These are phyloP conservation scores for Hypomontagnella submonticulosa DNA, from an alignment of 495 filamentous ascomycete species.

Conservation along the genomic window DNA sequence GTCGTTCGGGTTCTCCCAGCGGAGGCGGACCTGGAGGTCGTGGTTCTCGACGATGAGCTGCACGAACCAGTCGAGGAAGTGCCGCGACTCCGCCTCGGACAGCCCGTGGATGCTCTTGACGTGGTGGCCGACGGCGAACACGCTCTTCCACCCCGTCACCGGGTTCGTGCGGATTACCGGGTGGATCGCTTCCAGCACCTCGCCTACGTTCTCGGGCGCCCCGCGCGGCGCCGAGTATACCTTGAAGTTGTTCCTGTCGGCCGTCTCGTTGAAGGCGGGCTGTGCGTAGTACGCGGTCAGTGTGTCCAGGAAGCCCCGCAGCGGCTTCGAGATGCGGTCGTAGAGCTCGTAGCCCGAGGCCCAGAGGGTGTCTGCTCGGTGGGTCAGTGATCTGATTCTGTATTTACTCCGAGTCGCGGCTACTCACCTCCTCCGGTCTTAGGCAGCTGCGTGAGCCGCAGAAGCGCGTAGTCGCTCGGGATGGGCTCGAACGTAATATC, in stretches of 20 bases:
- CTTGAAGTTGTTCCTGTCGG: conserved; percentile 64
- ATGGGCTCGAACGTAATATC: conserved; percentile 76
- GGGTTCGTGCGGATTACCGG: conserved; percentile 85
- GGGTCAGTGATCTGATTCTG: neutral
- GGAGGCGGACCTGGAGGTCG: conserved; percentile 78
- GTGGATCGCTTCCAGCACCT: conserved; percentile 70
- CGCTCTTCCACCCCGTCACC: conserved; percentile 80
- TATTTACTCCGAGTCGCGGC: neutral
- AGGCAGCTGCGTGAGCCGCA: conserved; percentile 71
- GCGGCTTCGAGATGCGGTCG: conserved; percentile 74
- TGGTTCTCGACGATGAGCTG: conserved; percentile 77
- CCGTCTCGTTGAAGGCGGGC: conserved; percentile 67
- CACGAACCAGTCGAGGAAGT: conserved; percentile 71
- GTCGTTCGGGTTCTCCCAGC: conserved; percentile 71
- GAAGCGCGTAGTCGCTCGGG: conserved; percentile 72
- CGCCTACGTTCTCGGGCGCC: conserved; percentile 74
- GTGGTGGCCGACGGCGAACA: conserved; percentile 74
- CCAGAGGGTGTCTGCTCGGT: conserved; percentile 72
- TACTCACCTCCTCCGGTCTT: conserved; percentile 74
- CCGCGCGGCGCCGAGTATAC: conserved; percentile 69
- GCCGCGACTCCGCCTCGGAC: conserved; percentile 70
- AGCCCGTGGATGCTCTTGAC: conserved; percentile 73
- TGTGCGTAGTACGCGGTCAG: conserved; percentile 75
- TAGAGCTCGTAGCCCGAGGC: conserved; percentile 82
- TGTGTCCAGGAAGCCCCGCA: conserved; percentile 73